Percentiles rank a stretch among this genome's conserved stretches.
Evolutionary conservation across 1,284 basidiomycete genomes (phyloP).

Genomic region (Cryptococcus jaspeensis): DNA sequence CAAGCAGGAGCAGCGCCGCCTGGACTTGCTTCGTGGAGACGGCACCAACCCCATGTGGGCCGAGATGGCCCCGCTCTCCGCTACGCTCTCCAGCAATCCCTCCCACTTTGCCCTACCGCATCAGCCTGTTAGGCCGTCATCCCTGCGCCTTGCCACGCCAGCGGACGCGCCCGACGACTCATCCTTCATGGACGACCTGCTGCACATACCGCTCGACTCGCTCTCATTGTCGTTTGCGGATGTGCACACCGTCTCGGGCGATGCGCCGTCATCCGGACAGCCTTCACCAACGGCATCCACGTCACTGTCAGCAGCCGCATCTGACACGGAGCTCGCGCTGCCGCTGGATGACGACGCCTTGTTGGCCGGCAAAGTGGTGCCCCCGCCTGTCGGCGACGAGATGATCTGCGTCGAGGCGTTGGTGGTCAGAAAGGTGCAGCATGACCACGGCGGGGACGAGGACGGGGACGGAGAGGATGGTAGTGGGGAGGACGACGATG

Average conservation of each 20-base stretch:
- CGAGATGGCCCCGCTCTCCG: not conserved
- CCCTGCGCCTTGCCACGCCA: conserved; percentile 33
- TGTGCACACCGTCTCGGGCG: conserved; percentile 25
- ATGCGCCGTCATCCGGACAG: not conserved
- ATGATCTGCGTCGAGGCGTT: conserved; percentile 51
- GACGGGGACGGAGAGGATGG: conserved; percentile 5
- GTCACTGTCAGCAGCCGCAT: not conserved
- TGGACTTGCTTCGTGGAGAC: conserved; percentile 47
- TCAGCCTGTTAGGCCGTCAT: conserved; percentile 27
- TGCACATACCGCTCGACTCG: conserved; percentile 44
- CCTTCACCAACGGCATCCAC: not conserved
- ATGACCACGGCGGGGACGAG: conserved; percentile 22
- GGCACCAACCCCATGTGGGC: conserved; percentile 31
- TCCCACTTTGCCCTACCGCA: conserved; percentile 13
- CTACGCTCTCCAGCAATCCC: not conserved
- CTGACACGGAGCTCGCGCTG: not conserved
- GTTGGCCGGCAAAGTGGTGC: not conserved
- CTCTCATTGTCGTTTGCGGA: conserved; percentile 48
- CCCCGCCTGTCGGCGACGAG: conserved; percentile 19
- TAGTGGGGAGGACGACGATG: conserved; percentile 21
- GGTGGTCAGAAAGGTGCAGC: conserved; percentile 44
- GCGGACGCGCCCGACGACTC: conserved; percentile 21
- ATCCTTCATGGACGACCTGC: conserved; percentile 27
- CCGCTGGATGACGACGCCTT: not conserved
- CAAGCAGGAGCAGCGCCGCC: conserved; percentile 34